phyloP scores from a whole-genome alignment of 225 moss, liverwort and hornwort genomes.

The Physcomitrellopsis africana region DNA sequence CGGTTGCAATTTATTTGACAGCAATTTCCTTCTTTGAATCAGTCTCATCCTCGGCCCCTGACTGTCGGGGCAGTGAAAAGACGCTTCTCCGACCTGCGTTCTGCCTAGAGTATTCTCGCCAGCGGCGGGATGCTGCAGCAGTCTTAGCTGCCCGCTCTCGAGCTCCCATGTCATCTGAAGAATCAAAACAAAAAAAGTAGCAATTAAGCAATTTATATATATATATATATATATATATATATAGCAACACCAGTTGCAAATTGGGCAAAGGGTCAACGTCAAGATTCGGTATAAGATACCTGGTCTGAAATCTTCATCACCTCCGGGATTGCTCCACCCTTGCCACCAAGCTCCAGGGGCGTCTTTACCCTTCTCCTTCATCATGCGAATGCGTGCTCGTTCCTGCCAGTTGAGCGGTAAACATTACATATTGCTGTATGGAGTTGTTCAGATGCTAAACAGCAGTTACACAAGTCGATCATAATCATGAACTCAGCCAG shows the following conservation, averaged over 20 bases:
- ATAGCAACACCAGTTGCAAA: neutral
- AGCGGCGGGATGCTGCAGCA: constrained; percentile 89
- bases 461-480: no score
- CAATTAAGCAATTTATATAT: neutral
- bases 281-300: constrained; percentile 42
- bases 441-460: no score
- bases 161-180: constrained; percentile 70
- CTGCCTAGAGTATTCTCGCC: constrained; percentile 93
- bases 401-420: constrained; percentile 44
- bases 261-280: neutral
- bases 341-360: constrained; percentile 81
- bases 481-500: no score
- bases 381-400: constrained; percentile 82
- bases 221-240: no score
- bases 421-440: neutral
- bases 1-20: constrained; percentile 31
- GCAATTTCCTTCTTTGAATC: constrained; percentile 33
- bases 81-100: constrained; percentile 57
- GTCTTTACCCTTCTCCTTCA: constrained; percentile 76
- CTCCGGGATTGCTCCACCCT: constrained; percentile 60
- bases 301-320: constrained; percentile 76
- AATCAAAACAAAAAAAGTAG: neutral
- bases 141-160: constrained; percentile 87
- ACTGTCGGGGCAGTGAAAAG: constrained; percentile 46
- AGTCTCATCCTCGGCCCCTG: constrained; percentile 37